Percentiles rank a stretch among this genome's conserved stretches.
Conservation (phyloP, 345 rosid genomes). For the Eucalyptus lansdowneana region DNA sequence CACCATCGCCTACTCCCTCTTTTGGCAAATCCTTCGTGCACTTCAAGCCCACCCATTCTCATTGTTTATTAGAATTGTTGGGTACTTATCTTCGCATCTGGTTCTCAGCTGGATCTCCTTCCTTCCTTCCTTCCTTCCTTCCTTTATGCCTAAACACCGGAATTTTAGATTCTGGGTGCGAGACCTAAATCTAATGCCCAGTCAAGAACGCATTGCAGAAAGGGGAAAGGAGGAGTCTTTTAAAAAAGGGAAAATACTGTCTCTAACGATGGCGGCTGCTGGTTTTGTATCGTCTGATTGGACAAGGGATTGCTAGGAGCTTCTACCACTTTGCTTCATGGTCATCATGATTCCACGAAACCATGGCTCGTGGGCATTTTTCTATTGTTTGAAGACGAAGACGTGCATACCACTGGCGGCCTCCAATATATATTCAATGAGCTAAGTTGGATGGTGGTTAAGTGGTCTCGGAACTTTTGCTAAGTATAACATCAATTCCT, state of each 20-base stretch:
- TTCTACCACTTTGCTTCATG: not conserved
- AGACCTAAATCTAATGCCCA: not conserved
- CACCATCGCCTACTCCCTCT: not conserved
- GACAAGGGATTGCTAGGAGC: not conserved
- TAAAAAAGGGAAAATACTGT: not conserved
- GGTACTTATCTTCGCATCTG: not conserved
- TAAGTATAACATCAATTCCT: not conserved
- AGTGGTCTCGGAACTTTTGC: not conserved
- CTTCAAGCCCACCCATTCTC: not conserved
- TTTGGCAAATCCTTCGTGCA: not conserved
- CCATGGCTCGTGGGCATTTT: not conserved
- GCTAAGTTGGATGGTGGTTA: not conserved
- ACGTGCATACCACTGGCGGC: not conserved
- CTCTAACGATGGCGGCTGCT: not conserved
- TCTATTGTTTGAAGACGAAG: not conserved
- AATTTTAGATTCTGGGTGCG: not conserved
- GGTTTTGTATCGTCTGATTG: not conserved
- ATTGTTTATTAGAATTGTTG: not conserved
- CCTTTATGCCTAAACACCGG: not conserved
- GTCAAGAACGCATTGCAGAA: not conserved
- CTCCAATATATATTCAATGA: not conserved
- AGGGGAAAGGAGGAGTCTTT: not conserved
- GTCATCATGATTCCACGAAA: not conserved
- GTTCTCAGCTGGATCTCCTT: not conserved
- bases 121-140: not conserved